Evolutionary conservation across 176 grass and related monocot genomes (phyloP).

Genomic region (Bothriochloa decipiens): DNA sequence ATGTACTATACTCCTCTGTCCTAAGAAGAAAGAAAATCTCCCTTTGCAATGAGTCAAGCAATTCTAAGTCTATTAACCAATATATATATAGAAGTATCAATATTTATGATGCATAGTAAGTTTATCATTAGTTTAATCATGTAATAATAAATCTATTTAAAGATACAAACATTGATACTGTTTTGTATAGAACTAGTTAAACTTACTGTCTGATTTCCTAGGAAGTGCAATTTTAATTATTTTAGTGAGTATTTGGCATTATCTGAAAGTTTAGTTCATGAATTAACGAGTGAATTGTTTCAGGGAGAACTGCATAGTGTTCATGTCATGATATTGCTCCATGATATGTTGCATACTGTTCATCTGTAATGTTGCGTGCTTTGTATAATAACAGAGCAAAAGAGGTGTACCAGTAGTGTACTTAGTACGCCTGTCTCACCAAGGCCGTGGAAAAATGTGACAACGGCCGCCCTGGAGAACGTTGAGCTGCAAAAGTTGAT

Average conservation of each 20-base stretch:
- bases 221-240: neutral
- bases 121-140: neutral
- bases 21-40: neutral
- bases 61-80: neutral
- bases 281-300: neutral
- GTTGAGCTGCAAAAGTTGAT: constrained; percentile 60
- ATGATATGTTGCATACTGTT: constrained; percentile 11
- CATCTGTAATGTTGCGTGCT: neutral
- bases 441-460: constrained; percentile 69
- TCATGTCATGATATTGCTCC: neutral
- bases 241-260: neutral
- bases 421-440: constrained; percentile 62
- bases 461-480: constrained; percentile 55
- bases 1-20: neutral
- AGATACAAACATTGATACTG: neutral
- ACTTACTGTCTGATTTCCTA: neutral
- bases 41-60: neutral
- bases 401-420: constrained; percentile 63
- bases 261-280: constrained; percentile 7
- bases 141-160: neutral
- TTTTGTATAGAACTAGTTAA: neutral
- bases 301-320: neutral
- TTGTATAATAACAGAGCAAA: constrained; percentile 35
- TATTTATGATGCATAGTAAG: neutral
- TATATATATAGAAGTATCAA: neutral